Evolutionary conservation across 306 rosid genomes (phyloP).

Genomic region (Cucumis hystrix): DNA sequence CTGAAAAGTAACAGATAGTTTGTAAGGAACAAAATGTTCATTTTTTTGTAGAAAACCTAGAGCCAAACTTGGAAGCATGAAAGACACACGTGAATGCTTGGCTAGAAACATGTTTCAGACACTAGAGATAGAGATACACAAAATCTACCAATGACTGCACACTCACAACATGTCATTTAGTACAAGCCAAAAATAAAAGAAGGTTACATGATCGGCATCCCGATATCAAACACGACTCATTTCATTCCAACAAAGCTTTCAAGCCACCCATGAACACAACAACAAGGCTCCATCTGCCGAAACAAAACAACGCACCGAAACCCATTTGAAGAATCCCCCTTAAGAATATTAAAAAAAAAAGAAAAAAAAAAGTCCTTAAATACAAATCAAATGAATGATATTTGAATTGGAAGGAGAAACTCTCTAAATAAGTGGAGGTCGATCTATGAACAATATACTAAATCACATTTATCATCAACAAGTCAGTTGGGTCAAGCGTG

Average conservation of each 20-base stretch:
- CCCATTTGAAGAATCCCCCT: not conserved
- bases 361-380: not conserved
- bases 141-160: not conserved
- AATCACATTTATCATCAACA: constrained; percentile 14
- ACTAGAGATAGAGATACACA: not conserved
- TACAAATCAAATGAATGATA: constrained; percentile 6
- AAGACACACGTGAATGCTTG: not conserved
- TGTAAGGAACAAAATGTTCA: not conserved
- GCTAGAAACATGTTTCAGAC: not conserved
- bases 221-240: not conserved
- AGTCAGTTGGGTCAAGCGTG: constrained; percentile 58
- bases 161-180: not conserved
- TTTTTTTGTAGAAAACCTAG: not conserved
- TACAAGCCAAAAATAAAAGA: not conserved
- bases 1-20: too few relatives aligned
- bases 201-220: not conserved
- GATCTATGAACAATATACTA: constrained; percentile 46
- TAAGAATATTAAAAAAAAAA: not conserved
- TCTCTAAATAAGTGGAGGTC: constrained; percentile 44
- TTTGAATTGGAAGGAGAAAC: constrained; percentile 19
- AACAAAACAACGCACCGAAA: not conserved
- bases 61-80: not conserved
- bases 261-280: not conserved
- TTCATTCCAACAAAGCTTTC: not conserved
- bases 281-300: not conserved